Conservation (phyloP, 306 rosid species). For the Glycine soja region DNA sequence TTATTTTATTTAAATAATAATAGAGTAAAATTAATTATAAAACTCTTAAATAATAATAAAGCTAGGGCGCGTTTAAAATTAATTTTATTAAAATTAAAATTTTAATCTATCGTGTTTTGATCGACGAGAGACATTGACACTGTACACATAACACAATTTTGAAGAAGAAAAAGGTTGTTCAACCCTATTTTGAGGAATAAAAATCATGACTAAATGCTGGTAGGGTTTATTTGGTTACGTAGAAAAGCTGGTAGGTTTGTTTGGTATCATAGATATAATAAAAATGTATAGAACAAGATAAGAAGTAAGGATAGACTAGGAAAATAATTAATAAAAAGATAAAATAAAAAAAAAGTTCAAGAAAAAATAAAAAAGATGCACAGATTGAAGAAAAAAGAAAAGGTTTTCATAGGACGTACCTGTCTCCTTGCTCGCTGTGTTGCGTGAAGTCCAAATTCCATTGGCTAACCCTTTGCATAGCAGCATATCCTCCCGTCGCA, state of each 20-base stretch:
- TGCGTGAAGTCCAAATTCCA: constrained; percentile 90
- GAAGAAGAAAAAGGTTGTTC: not conserved
- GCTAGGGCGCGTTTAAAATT: too few species aligned
- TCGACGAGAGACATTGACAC: not conserved
- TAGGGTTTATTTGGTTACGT: too few species aligned
- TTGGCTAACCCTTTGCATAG: constrained; percentile 81
- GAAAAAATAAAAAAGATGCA: not conserved
- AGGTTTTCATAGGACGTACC: constrained; percentile 44
- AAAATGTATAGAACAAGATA: too few species aligned
- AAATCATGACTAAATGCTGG: too few species aligned
- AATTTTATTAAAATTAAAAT: not conserved
- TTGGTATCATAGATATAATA: too few species aligned
- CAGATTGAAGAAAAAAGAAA: not conserved
- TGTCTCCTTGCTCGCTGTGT: constrained; percentile 84
- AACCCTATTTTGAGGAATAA: too few species aligned
- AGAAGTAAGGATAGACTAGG: too few species aligned
- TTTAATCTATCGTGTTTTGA: too few species aligned
- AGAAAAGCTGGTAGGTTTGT: too few species aligned
- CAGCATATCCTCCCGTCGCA: constrained; percentile 86
- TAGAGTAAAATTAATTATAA: not conserved
- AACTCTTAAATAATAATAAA: not conserved
- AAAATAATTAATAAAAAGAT: too few species aligned
- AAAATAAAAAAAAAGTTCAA: not conserved
- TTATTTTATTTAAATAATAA: not conserved
- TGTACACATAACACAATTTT: not conserved